phyloP scores from a whole-genome alignment of 345 rosid species.

The Gossypium rotundifolium region DNA sequence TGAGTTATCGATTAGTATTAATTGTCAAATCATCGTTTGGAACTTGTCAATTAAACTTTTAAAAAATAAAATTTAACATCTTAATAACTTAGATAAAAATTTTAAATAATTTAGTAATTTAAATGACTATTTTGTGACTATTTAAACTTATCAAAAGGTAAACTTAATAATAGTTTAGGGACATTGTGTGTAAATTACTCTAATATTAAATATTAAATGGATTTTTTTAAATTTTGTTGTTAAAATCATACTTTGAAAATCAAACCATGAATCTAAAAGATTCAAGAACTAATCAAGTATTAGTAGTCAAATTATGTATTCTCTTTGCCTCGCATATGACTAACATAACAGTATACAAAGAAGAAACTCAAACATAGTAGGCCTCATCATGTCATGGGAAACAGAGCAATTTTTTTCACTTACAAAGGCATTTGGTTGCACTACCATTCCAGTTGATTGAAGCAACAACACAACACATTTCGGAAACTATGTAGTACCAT shows the following conservation, averaged over 20 bases:
- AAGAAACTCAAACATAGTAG: background rate
- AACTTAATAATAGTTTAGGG: too few species aligned
- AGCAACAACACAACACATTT: too few species aligned
- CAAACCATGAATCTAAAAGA: background rate
- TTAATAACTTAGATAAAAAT: too few species aligned
- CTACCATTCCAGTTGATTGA: background rate
- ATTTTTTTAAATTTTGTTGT: background rate
- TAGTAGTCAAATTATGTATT: background rate
- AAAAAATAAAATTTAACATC: too few species aligned
- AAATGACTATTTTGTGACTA: too few species aligned
- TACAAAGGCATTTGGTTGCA: background rate
- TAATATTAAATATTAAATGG: too few species aligned
- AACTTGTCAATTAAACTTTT: too few species aligned
- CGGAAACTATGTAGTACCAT: background rate
- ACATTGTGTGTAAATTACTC: too few species aligned
- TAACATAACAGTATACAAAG: background rate
- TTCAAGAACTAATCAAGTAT: background rate
- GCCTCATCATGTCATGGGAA: background rate
- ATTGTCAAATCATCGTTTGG: too few species aligned
- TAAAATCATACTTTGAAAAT: background rate
- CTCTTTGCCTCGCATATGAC: background rate
- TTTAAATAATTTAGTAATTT: too few species aligned
- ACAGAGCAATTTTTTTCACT: background rate
- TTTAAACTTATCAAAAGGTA: too few species aligned
- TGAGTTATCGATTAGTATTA: too few species aligned